These are phyloP conservation scores for Helianthus tuberosus DNA, from an alignment of 129 eudicot species.

Conservation along the genomic window DNA sequence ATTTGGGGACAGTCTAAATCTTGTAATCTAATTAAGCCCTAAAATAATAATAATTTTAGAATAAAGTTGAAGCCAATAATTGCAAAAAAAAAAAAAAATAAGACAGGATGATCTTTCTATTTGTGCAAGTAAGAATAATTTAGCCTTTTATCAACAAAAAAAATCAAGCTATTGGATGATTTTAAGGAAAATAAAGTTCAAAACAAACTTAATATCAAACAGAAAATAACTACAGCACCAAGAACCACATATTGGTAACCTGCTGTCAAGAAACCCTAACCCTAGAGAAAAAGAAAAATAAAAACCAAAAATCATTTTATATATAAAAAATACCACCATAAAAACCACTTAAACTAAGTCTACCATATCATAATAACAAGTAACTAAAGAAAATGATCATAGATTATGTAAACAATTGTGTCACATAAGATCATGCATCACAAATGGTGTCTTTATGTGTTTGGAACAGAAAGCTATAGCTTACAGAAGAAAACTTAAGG, in stretches of 20 bases:
- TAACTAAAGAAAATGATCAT: slow-evolving; percentile 5
- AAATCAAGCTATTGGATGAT: not conserved
- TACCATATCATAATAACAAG: slow-evolving; percentile 16
- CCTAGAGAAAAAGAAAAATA: slow-evolving; percentile 28
- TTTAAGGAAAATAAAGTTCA: not conserved
- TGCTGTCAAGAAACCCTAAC: slow-evolving; percentile 36
- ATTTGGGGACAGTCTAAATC: slow-evolving; percentile 14
- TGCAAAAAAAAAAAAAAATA: not conserved
- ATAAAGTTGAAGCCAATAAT: slow-evolving; percentile 14
- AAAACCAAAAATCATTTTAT: slow-evolving; percentile 1
- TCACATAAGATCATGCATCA: slow-evolving; percentile 31
- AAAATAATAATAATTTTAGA: not conserved
- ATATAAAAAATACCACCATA: not conserved
- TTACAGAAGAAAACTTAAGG: slow-evolving; percentile 19
- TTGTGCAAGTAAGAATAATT: not conserved
- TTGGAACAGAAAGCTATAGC: not conserved
- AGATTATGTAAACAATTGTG: not conserved
- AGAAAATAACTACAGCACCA: slow-evolving; percentile 9
- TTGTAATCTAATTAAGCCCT: slow-evolving; percentile 2
- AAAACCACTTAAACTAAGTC: slow-evolving; percentile 2
- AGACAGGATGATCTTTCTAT: not conserved
- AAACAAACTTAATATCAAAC: not conserved
- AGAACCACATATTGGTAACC: not conserved
- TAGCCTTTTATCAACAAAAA: slow-evolving; percentile 17
- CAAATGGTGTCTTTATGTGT: slow-evolving; percentile 11